Evolutionary conservation across 495 filamentous ascomycete species (phyloP).

Genomic region (Penicillium angulare): DNA sequence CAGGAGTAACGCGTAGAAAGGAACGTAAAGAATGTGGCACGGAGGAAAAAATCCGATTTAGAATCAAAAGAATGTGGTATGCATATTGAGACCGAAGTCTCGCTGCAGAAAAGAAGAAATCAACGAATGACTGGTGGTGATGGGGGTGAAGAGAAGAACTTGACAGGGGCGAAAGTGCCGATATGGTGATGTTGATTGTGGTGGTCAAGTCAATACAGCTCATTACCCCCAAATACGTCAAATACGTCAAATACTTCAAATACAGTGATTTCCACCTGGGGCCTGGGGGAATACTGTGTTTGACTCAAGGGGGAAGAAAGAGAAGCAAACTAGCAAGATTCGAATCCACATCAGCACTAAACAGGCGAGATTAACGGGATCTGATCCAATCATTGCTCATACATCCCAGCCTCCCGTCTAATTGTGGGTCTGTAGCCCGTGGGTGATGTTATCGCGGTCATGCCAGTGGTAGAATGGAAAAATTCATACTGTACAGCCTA

Average conservation of each 20-base stretch:
- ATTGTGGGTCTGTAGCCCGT: constrained; percentile 5
- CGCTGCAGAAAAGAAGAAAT: constrained; percentile 24
- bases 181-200: neutral
- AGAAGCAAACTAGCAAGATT: neutral
- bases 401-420: neutral
- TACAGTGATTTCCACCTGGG: neutral
- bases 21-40: constrained; percentile 37
- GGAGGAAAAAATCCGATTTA: constrained; percentile 16
- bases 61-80: constrained; percentile 27
- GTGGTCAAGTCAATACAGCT: neutral
- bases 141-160: constrained; percentile 23
- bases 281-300: no score
- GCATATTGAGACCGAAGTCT: constrained; percentile 32
- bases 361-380: no score
- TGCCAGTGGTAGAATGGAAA: no score
- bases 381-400: neutral
- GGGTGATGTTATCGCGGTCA: constrained; percentile 9
- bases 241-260: no score
- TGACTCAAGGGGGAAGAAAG: no score
- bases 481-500: no score
- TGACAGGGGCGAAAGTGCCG: constrained; percentile 3
- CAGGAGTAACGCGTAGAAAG: constrained; percentile 25
- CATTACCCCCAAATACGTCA: neutral
- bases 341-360: neutral
- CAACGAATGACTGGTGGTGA: constrained; percentile 42